A percentile compares a stretch with the other conserved stretches of the same genome.
Conservation (phyloP, 2,329 filamentous ascomycete species). For the Fusarium keratoplasticum region DNA sequence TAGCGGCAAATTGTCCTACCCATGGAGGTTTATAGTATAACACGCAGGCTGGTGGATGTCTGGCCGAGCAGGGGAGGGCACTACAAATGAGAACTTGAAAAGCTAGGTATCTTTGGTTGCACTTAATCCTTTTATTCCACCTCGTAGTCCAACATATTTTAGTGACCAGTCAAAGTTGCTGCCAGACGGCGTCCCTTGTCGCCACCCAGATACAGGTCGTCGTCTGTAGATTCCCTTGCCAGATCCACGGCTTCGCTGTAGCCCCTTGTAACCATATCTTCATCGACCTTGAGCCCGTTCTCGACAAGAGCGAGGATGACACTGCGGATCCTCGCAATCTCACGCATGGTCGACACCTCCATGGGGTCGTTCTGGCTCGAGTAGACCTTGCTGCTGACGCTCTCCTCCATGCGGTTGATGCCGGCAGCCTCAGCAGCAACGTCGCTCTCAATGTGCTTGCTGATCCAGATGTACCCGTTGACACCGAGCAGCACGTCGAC, state of each 20-base stretch:
- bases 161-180: slow-evolving; percentile 50
- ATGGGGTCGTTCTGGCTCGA: slow-evolving; percentile 95
- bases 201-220: slow-evolving; percentile 70
- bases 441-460: slow-evolving; percentile 80
- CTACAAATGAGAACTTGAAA: not conserved
- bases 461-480: slow-evolving; percentile 97
- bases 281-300: slow-evolving; percentile 85
- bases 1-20: not conserved
- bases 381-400: slow-evolving; percentile 86
- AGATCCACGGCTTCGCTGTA: slow-evolving; percentile 87
- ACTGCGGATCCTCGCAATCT: slow-evolving; percentile 86
- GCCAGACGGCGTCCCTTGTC: slow-evolving; percentile 65
- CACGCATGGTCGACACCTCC: slow-evolving; percentile 78
- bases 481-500: slow-evolving; percentile 92
- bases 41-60: not conserved
- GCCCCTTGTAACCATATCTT: slow-evolving; percentile 84
- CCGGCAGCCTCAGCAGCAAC: slow-evolving; percentile 59
- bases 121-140: slow-evolving; percentile 6
- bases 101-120: slow-evolving; percentile 33
- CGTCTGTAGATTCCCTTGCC: slow-evolving; percentile 69
- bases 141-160: slow-evolving; percentile 2
- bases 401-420: slow-evolving; percentile 90
- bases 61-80: not conserved
- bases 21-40: not conserved
- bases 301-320: slow-evolving; percentile 87